A percentile compares a stretch with the other conserved stretches of the same genome.
Conservation (phyloP, 192 early-diverging fungal species). For the Gonapodya prolifera region DNA sequence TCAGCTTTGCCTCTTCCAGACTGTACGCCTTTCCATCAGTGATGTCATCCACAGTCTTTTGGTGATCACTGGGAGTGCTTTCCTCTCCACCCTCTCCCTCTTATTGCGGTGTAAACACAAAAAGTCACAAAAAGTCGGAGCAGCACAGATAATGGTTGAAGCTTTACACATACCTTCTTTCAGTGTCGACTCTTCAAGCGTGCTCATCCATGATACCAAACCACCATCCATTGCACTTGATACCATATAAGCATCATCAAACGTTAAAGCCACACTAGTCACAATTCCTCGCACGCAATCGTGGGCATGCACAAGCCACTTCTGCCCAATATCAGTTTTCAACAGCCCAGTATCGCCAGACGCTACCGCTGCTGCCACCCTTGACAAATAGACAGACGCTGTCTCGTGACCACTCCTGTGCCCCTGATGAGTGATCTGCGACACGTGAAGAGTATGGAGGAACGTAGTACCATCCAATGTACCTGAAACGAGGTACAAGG, state of each 20-base stretch:
- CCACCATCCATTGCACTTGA: constrained; percentile 37
- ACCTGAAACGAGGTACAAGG: neutral
- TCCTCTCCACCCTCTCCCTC: constrained; percentile 10
- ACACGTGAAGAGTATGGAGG: neutral
- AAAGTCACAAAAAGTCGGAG: neutral
- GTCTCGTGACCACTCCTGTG: neutral
- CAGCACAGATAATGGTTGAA: no score
- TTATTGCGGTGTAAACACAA: neutral
- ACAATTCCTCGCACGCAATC: constrained; percentile 26
- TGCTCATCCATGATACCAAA: constrained; percentile 23
- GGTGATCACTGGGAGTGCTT: neutral
- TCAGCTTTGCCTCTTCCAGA: constrained; percentile 45
- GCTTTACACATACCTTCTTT: neutral
- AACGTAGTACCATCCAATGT: neutral
- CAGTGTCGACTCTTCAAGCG: neutral
- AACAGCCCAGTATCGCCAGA: neutral
- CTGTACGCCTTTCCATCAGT: constrained; percentile 31
- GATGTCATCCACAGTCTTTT: constrained; percentile 25
- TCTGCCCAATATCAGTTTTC: constrained; percentile 20
- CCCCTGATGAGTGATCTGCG: neutral
- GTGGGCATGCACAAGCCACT: constrained; percentile 42
- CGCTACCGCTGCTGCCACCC: neutral
- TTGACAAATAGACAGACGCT: neutral
- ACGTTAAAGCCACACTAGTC: constrained; percentile 20
- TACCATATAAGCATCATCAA: constrained; percentile 38